Base-by-base conservation (phyloP, 192 early-diverging fungal species). In the Dissophora globulifera region DNA sequence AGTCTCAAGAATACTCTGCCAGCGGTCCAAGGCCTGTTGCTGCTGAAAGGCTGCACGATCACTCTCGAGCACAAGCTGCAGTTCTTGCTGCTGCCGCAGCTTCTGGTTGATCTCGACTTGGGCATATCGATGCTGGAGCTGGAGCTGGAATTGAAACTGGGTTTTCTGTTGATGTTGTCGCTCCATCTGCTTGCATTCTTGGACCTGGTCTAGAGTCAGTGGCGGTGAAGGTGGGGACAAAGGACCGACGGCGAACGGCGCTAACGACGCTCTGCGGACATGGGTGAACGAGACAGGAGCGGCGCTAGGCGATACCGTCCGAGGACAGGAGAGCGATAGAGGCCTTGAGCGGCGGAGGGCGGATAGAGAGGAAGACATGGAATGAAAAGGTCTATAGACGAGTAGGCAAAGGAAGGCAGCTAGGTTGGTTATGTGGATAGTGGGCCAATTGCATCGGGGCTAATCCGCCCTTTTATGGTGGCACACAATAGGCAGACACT, bases 321-420 rank as follows among this genome's bases (percentile, higher is more conserved):
- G 26, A 9, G 33, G 33, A 22, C 22, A 30, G 22, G 57, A 31
- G 4, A 62, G 35, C 11, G 69, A 71, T 25, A 62, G 43, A 22
- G 69, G 51, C 45, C 60, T 54, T 62, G 53, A 60, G 1, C 69
- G 59, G 15, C 69, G 52, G 1, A 71, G 57, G 9, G n/a, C n/a
- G n/a, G n/a, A n/a, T n/a, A n/a, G n/a, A n/a, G n/a, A n/a, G n/a
- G n/a, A n/a, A n/a, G n/a, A n/a, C n/a, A n/a, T n/a, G n/a, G n/a
- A n/a, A n/a, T n/a, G n/a, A n/a, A n/a, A n/a, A n/a, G n/a, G n/a
- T n/a, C n/a, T n/a, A n/a, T n/a, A n/a, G n/a, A n/a, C n/a, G n/a
- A n/a, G n/a, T n/a, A n/a, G n/a, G n/a, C n/a, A n/a, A n/a, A n/a
- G n/a, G n/a, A n/a, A n/a, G n/a, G n/a, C n/a, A n/a, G n/a, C n/a